phyloP scores from a whole-genome alignment of 768 basidiomycete genomes.

The Rickenella mellea region DNA sequence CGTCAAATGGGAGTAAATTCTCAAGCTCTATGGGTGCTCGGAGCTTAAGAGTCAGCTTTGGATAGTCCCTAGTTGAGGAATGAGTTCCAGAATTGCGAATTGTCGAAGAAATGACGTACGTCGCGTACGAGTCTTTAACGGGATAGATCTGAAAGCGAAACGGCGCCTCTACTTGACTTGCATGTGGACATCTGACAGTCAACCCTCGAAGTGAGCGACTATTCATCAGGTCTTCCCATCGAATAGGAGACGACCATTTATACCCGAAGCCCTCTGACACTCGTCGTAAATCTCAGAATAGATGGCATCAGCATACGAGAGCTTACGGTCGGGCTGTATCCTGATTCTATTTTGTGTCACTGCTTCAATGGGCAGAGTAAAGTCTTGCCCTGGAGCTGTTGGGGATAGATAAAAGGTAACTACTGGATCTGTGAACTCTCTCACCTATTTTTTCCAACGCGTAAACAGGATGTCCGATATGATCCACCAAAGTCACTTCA shows the following conservation, averaged over 20 bases:
- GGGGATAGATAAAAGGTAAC: slow-evolving; percentile 4
- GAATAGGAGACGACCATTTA: slow-evolving; percentile 80
- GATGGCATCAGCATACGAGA: background rate
- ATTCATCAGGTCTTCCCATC: slow-evolving; percentile 82
- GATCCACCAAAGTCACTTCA: slow-evolving; percentile 85
- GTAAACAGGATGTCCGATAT: slow-evolving; percentile 70
- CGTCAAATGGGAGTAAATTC: slow-evolving; percentile 87
- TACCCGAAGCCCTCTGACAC: slow-evolving; percentile 93
- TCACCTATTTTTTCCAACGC: slow-evolving; percentile 74
- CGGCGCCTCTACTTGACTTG: slow-evolving; percentile 70
- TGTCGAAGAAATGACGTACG: background rate
- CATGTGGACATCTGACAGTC: slow-evolving; percentile 79
- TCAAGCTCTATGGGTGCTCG: slow-evolving; percentile 93
- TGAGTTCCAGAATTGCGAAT: background rate
- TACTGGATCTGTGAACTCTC: slow-evolving; percentile 12
- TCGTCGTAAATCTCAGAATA: background rate
- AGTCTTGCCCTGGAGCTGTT: slow-evolving; percentile 81
- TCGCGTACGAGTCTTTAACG: background rate
- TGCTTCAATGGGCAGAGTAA: slow-evolving; percentile 82
- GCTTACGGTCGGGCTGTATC: slow-evolving; percentile 87
- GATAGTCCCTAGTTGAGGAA: slow-evolving; percentile 54
- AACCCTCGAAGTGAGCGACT: slow-evolving; percentile 37
- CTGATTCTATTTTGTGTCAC: slow-evolving; percentile 75
- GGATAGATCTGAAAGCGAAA: slow-evolving; percentile 55
- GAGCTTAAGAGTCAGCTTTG: slow-evolving; percentile 76